Conservation (phyloP, 768 basidiomycete genomes). For the Lentinula sp. region DNA sequence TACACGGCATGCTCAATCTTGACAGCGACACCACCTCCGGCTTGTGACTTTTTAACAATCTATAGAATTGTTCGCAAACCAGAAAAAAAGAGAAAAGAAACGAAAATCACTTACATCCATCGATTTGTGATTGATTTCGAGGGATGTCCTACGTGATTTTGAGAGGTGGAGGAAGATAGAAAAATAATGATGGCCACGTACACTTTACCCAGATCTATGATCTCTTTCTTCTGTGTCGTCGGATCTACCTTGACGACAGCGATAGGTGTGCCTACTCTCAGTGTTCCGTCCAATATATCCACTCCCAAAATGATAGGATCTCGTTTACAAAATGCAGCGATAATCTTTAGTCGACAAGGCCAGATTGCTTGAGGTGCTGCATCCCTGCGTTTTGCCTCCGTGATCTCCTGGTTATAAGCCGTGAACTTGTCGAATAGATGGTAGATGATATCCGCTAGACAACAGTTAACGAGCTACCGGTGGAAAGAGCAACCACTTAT, state of each 20-base stretch:
- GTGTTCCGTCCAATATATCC: slow-evolving; percentile 88
- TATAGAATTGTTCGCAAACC: slow-evolving; percentile 21
- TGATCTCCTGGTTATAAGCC: slow-evolving; percentile 86
- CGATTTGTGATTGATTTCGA: slow-evolving; percentile 96
- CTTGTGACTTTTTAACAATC: slow-evolving; percentile 89
- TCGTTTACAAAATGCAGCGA: slow-evolving; percentile 93
- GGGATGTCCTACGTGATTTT: slow-evolving; percentile 61
- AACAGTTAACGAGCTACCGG: slow-evolving; percentile 5
- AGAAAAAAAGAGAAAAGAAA: background rate
- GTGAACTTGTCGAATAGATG: slow-evolving; percentile 96
- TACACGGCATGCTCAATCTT: slow-evolving; percentile 98
- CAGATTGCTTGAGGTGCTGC: slow-evolving; percentile 94
- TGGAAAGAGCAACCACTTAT: slow-evolving; percentile 1
- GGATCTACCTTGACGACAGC: slow-evolving; percentile 94
- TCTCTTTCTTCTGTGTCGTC: slow-evolving; percentile 81
- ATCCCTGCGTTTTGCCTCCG: slow-evolving; percentile 86
- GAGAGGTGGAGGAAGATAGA: slow-evolving; percentile 1
- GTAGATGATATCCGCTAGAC: slow-evolving; percentile 93
- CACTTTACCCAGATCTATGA: slow-evolving; percentile 93
- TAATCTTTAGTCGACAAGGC: slow-evolving; percentile 90
- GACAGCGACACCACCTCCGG: slow-evolving; percentile 95
- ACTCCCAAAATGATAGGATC: slow-evolving; percentile 97
- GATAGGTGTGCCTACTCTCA: slow-evolving; percentile 90
- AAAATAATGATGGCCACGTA: slow-evolving; percentile 30
- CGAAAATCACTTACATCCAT: slow-evolving; percentile 60